Conservation (phyloP, 805 yeast genomes). For the Yarrowia sp. region DNA sequence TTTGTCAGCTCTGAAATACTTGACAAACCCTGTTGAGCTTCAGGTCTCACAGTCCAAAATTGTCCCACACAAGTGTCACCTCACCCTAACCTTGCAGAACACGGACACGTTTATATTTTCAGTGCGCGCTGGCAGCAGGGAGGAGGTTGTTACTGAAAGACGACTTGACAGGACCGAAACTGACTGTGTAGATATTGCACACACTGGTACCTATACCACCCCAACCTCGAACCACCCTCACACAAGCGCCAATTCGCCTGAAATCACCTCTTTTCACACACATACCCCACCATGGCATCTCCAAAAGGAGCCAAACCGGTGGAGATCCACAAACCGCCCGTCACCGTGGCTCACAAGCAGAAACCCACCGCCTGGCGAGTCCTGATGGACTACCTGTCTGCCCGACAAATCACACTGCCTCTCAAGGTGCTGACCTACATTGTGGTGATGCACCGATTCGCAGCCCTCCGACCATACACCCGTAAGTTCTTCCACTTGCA, state of each 20-base stretch:
- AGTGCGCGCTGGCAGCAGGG: slow-evolving; percentile 23
- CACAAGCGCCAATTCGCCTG: no score
- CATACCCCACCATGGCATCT: neutral
- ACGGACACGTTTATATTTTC: slow-evolving; percentile 24
- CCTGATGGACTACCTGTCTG: slow-evolving; percentile 15
- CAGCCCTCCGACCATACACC: slow-evolving; percentile 36
- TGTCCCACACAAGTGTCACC: neutral
- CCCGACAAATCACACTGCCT: slow-evolving; percentile 14
- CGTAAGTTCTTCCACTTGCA: slow-evolving; percentile 45
- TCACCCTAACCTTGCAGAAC: slow-evolving; percentile 24
- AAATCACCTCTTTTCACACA: neutral
- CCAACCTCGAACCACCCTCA: neutral
- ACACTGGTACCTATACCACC: neutral
- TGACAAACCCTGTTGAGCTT: neutral
- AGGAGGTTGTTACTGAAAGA: neutral
- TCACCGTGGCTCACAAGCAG: neutral
- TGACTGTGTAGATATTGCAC: neutral
- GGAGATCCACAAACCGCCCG: neutral
- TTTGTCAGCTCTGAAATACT: no score
- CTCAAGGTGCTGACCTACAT: slow-evolving; percentile 30
- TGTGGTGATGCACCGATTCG: slow-evolving; percentile 33
- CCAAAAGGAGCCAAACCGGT: neutral
- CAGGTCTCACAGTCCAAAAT: neutral
- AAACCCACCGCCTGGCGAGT: neutral
- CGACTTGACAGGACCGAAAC: neutral